These are phyloP conservation scores for Nyctanthes arbortristis DNA, from an alignment of 257 asterid species.

Conservation along the genomic window DNA sequence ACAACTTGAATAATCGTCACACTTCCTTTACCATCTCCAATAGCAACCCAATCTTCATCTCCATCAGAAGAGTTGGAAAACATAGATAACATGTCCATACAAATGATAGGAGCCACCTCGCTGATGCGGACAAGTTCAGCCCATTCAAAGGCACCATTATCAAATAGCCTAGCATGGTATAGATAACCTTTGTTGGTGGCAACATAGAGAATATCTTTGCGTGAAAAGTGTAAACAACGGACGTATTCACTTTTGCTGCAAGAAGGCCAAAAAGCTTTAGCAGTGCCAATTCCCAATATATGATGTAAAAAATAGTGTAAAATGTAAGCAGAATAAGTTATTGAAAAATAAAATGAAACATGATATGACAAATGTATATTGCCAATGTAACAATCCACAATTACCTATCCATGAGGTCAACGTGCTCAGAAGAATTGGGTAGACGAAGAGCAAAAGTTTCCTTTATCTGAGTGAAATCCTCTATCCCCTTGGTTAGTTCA, in stretches of 20 bases:
- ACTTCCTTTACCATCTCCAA: slow-evolving; percentile 94
- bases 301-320: slow-evolving; percentile 10
- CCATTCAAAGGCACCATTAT: slow-evolving; percentile 61
- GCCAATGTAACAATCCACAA: slow-evolving; percentile 4
- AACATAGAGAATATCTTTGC: slow-evolving; percentile 84
- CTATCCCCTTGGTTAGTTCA: slow-evolving; percentile 30
- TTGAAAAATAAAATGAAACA: slow-evolving; percentile 16
- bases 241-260: slow-evolving; percentile 98
- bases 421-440: slow-evolving; percentile 59
- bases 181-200: slow-evolving; percentile 94
- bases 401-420: slow-evolving; percentile 83
- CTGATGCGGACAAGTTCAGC: slow-evolving; percentile 63
- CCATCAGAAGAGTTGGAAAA: slow-evolving; percentile 40
- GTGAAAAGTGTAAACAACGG: slow-evolving; percentile 75
- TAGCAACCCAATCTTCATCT: slow-evolving; percentile 79
- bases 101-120: slow-evolving; percentile 72
- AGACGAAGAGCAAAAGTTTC: slow-evolving; percentile 57
- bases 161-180: slow-evolving; percentile 57
- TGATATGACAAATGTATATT: slow-evolving; percentile 15
- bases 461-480: slow-evolving; percentile 38
- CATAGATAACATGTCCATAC: slow-evolving; percentile 74
- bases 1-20: slow-evolving; percentile 58
- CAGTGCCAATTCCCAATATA: slow-evolving; percentile 4
- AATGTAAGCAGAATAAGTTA: slow-evolving; percentile 5
- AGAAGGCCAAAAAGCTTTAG: slow-evolving; percentile 29